These are phyloP conservation scores for Cutaneotrichosporon curvatum DNA, from an alignment of 1,284 basidiomycete species.

Conservation along the genomic window DNA sequence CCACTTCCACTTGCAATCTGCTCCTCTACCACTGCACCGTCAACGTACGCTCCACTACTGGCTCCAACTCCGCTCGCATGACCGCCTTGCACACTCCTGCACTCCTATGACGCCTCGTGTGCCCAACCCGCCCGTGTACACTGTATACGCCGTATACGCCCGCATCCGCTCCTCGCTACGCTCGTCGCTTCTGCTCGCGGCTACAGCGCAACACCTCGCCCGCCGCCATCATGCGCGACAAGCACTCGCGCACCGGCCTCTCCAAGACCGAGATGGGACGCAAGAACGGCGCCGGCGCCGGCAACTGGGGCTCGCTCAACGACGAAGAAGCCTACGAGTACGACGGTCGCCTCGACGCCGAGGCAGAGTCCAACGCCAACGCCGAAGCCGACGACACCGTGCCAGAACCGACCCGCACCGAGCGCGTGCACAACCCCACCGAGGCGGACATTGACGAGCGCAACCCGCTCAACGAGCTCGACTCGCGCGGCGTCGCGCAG, in stretches of 20 bases:
- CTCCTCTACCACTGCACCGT: no score
- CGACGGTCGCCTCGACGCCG: conserved; percentile 24
- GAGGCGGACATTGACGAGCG: conserved; percentile 3
- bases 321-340: conserved; percentile 56
- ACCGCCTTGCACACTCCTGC: no score
- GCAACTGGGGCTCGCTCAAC: conserved; percentile 72
- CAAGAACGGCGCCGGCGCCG: conserved; percentile 69
- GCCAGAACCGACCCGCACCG: neutral
- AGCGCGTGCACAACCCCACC: conserved; percentile 1
- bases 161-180: neutral
- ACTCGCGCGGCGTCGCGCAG: conserved; percentile 17
- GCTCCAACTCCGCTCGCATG: no score
- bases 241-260: conserved; percentile 63
- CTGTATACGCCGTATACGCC: neutral
- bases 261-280: conserved; percentile 56
- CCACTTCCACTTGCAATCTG: no score
- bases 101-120: no score
- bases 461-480: conserved; percentile 25
- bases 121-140: no score
- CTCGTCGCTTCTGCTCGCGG: neutral
- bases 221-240: conserved; percentile 66
- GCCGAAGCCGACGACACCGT: conserved; percentile 42
- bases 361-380: conserved; percentile 47
- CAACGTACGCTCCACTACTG: no score
- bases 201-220: conserved; percentile 55